These are phyloP conservation scores for Alternaria solani DNA, from an alignment of 2,329 filamentous ascomycete genomes.

Conservation along the genomic window DNA sequence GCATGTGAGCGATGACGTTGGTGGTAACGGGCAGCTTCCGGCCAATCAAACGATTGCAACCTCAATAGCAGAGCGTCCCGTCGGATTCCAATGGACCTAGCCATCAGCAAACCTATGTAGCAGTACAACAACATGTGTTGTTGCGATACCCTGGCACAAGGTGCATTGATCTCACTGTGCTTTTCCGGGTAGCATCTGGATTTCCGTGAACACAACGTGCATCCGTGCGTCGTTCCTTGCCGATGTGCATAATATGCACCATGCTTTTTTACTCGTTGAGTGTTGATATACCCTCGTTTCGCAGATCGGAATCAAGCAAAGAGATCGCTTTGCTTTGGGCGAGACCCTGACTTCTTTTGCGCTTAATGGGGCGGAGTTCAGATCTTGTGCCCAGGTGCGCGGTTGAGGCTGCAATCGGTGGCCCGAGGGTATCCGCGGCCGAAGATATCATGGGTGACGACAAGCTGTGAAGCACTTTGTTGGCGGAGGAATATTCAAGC, in stretches of 20 bases:
- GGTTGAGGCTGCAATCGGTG: not conserved
- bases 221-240: slow-evolving; percentile 16
- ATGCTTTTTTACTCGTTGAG: slow-evolving; percentile 10
- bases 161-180: slow-evolving; percentile 18
- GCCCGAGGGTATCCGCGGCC: slow-evolving; percentile 26
- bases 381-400: slow-evolving; percentile 13
- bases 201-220: slow-evolving; percentile 4
- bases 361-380: slow-evolving; percentile 6
- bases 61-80: slow-evolving; percentile 10
- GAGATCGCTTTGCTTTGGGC: slow-evolving; percentile 3
- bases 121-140: slow-evolving; percentile 13
- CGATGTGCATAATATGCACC: slow-evolving; percentile 4
- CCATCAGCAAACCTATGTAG: not conserved
- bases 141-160: not conserved
- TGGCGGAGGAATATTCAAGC: slow-evolving; percentile 5
- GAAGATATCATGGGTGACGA: slow-evolving; percentile 12
- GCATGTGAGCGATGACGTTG: slow-evolving; percentile 20
- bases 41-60: slow-evolving; percentile 9
- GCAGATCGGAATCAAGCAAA: slow-evolving; percentile 2
- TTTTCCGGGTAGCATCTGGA: slow-evolving; percentile 1
- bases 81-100: slow-evolving; percentile 8
- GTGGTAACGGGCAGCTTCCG: slow-evolving; percentile 2
- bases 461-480: slow-evolving; percentile 4
- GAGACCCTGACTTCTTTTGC: slow-evolving; percentile 4
- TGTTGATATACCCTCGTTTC: slow-evolving; percentile 9